Conservation (phyloP, 805 yeast genomes). For the Tetrapisispora arboricola region DNA sequence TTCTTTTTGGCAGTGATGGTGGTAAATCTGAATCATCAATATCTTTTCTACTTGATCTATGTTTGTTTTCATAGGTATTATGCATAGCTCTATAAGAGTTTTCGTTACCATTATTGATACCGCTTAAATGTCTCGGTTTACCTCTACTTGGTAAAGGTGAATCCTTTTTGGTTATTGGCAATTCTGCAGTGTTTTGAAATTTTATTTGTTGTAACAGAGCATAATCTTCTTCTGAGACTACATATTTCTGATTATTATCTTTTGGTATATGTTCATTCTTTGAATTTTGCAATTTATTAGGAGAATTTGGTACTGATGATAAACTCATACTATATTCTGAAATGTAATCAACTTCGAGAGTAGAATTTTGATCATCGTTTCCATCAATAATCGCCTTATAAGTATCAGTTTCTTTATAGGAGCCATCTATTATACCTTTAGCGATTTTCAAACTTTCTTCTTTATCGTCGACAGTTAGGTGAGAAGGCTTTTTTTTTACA, state of each 20-base stretch:
- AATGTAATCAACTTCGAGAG: slow-evolving; percentile 24
- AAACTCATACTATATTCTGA: slow-evolving; percentile 17
- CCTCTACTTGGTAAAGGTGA: slow-evolving; percentile 20
- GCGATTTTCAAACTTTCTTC: slow-evolving; percentile 13
- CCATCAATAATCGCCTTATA: slow-evolving; percentile 2
- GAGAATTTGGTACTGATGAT: slow-evolving; percentile 12
- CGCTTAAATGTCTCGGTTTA: slow-evolving; percentile 10
- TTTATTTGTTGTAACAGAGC: slow-evolving; percentile 17
- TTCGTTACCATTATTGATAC: background rate
- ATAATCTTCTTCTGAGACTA: slow-evolving; percentile 25
- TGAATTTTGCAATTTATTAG: background rate
- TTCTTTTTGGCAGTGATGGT: slow-evolving; percentile 2
- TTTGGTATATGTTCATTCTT: too few species aligned
- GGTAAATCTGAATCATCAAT: background rate
- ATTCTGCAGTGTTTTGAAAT: background rate
- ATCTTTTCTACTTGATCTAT: background rate
- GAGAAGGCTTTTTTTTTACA: slow-evolving; percentile 4
- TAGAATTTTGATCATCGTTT: slow-evolving; percentile 8
- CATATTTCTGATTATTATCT: too few species aligned
- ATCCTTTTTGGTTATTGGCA: background rate
- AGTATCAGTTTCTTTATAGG: slow-evolving; percentile 3
- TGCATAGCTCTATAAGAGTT: background rate
- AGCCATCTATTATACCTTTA: slow-evolving; percentile 12
- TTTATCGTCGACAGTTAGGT: slow-evolving; percentile 3
- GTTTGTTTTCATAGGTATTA: background rate